These are phyloP conservation scores for Luzula sylvatica DNA, from an alignment of 176 grass and related monocot species.

Conservation along the genomic window DNA sequence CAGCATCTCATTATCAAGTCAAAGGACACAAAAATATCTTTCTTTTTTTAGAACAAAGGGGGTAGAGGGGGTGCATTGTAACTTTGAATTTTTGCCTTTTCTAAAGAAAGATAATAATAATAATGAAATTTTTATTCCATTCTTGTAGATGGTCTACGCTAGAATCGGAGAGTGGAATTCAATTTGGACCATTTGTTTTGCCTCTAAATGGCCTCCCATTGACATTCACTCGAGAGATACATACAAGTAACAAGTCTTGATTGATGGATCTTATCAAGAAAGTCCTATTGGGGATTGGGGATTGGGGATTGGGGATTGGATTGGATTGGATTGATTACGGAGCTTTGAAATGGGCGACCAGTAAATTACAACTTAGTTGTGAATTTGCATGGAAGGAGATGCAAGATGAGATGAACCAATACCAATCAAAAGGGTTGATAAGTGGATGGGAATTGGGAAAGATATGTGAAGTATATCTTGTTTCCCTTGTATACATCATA, in stretches of 20 bases:
- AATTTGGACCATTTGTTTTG: slow-evolving; percentile 78
- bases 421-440: background rate
- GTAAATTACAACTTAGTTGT: too few species aligned
- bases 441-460: background rate
- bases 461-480: slow-evolving; percentile 7
- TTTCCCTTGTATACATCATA: slow-evolving; percentile 2
- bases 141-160: slow-evolving; percentile 57
- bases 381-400: too few species aligned
- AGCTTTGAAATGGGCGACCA: too few species aligned
- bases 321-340: too few species aligned
- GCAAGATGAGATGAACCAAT: too few species aligned
- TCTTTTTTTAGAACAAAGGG: slow-evolving; percentile 6
- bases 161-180: slow-evolving; percentile 72
- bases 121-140: background rate
- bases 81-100: background rate
- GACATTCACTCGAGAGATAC: slow-evolving; percentile 55
- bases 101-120: background rate
- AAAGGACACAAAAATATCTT: slow-evolving; percentile 7
- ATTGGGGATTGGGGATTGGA: too few species aligned
- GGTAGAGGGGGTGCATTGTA: slow-evolving; percentile 7
- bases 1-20: background rate
- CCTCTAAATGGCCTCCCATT: slow-evolving; percentile 77
- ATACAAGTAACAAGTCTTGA: too few species aligned
- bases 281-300: too few species aligned
- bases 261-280: too few species aligned